Conservation (phyloP, 805 yeast genomes). For the Wickerhamiella siamensis region DNA sequence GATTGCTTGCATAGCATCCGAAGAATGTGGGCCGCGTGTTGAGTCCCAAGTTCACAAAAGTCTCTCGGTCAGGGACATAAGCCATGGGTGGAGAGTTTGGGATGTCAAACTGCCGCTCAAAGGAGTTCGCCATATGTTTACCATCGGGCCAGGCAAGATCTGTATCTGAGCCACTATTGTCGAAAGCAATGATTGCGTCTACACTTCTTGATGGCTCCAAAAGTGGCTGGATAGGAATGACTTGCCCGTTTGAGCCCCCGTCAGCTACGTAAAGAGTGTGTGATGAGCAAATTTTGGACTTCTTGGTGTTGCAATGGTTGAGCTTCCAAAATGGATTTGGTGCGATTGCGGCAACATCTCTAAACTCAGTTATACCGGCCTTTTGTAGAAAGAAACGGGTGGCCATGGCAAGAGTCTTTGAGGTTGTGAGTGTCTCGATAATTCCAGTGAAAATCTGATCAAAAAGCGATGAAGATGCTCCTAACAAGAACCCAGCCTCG, state of each 20-base stretch:
- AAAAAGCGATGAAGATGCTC: constrained; percentile 38
- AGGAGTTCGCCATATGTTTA: constrained; percentile 37
- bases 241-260: constrained; percentile 59
- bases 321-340: constrained; percentile 50
- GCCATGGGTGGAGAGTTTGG: constrained; percentile 59
- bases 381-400: neutral
- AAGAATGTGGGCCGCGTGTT: constrained; percentile 64
- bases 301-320: constrained; percentile 25
- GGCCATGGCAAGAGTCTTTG: constrained; percentile 2
- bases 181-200: constrained; percentile 54
- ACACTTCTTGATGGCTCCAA: constrained; percentile 43
- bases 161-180: constrained; percentile 48
- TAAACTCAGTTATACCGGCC: constrained; percentile 1
- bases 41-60: constrained; percentile 46
- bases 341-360: constrained; percentile 46
- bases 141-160: constrained; percentile 50
- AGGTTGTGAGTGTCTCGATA: constrained; percentile 1
- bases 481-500: constrained; percentile 59
- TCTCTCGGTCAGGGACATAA: constrained; percentile 54
- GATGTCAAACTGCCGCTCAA: constrained; percentile 42
- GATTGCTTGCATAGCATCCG: constrained; percentile 60
- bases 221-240: constrained; percentile 50
- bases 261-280: constrained; percentile 35
- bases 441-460: constrained; percentile 33
- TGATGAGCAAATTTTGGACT: neutral